Percentiles rank a stretch among this genome's conserved stretches.
phyloP scores from a whole-genome alignment of 768 basidiomycete genomes.

The Fomitopsis pulvina region DNA sequence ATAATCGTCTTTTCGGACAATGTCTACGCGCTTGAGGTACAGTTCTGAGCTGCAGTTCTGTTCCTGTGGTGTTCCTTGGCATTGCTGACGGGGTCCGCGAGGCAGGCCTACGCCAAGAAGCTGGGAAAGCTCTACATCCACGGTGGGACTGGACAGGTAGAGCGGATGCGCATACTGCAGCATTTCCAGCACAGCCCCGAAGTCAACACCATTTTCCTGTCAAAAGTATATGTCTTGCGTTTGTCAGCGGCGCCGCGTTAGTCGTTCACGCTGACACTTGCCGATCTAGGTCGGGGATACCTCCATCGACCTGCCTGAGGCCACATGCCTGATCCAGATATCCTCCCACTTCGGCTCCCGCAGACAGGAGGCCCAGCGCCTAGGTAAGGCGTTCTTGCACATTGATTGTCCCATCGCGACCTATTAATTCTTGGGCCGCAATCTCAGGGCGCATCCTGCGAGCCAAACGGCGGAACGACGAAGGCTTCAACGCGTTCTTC shows the following conservation, averaged over 20 bases:
- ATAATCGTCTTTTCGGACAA: slow-evolving; percentile 99
- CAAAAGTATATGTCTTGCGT: slow-evolving; percentile 85
- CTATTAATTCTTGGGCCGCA: not conserved
- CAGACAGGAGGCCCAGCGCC: slow-evolving; percentile 93
- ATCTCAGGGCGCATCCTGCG: slow-evolving; percentile 83
- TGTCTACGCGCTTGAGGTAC: slow-evolving; percentile 91
- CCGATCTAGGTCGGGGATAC: slow-evolving; percentile 94
- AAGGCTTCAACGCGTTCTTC: slow-evolving; percentile 99
- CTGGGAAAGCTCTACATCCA: slow-evolving; percentile 94
- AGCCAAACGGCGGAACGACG: slow-evolving; percentile 96
- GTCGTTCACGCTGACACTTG: too few species aligned
- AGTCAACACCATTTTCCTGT: slow-evolving; percentile 97
- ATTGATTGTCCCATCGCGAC: not conserved
- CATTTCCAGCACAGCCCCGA: slow-evolving; percentile 93
- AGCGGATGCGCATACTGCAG: slow-evolving; percentile 91
- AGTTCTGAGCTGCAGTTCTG: too few species aligned
- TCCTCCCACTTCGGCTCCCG: slow-evolving; percentile 98
- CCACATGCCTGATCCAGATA: slow-evolving; percentile 98
- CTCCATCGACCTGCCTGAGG: slow-evolving; percentile 97
- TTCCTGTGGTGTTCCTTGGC: not conserved
- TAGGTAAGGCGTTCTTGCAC: slow-evolving; percentile 50
- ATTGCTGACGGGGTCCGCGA: not conserved
- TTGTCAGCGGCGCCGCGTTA: too few species aligned
- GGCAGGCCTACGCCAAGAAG: slow-evolving; percentile 87
- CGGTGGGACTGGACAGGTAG: slow-evolving; percentile 90